These are phyloP conservation scores for Agaricus subrufescens DNA, from an alignment of 768 basidiomycete genomes.

Conservation along the genomic window DNA sequence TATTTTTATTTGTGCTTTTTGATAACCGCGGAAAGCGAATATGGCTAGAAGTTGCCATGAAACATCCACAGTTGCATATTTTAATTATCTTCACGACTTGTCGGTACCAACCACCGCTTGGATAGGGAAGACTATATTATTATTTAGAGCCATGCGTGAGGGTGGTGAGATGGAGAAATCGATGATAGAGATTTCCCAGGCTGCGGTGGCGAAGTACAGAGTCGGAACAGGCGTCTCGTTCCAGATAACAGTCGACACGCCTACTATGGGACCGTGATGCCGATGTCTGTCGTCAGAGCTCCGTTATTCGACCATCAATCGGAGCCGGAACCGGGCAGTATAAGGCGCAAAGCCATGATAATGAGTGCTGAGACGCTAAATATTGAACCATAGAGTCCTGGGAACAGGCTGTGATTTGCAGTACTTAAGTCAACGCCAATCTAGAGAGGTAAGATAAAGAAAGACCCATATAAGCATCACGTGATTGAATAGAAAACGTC, in stretches of 20 bases:
- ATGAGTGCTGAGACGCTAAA: too few relatives aligned
- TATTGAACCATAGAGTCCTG: too few relatives aligned
- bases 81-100: not conserved
- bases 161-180: too few relatives aligned
- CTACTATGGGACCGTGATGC: not conserved
- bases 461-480: not conserved
- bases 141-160: not conserved
- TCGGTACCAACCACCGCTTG: not conserved
- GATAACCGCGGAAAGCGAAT: not conserved
- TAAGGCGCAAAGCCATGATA: too few relatives aligned
- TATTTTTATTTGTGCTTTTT: not conserved
- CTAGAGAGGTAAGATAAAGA: too few relatives aligned
- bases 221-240: not conserved
- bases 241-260: not conserved
- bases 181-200: too few relatives aligned
- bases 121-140: not conserved
- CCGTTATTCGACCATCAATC: too few relatives aligned
- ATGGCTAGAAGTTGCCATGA: not conserved
- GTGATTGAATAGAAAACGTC: conserved; percentile 1
- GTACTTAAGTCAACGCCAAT: too few relatives aligned
- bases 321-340: too few relatives aligned
- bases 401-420: too few relatives aligned
- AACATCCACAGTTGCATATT: not conserved
- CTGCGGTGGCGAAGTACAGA: too few relatives aligned
- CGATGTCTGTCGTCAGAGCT: too few relatives aligned